A percentile compares a stretch with the other conserved stretches of the same genome.
Evolutionary conservation across 805 yeast genomes (phyloP).

Genomic region (Candida awuae): DNA sequence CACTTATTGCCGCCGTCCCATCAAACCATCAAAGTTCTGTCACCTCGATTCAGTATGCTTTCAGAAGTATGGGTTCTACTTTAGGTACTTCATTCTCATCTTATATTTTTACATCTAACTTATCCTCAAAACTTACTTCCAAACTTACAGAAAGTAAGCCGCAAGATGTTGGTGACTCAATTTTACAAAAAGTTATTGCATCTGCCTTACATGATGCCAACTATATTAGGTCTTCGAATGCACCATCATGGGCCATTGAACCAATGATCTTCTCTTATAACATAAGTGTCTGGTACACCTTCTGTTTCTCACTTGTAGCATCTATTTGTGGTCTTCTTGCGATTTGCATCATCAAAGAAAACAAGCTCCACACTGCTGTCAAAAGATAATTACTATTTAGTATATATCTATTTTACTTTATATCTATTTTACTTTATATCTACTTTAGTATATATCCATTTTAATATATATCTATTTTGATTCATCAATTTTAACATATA

Average conservation of each 20-base stretch:
- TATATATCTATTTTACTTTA: not conserved
- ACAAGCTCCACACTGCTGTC: conserved; percentile 46
- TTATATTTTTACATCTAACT: conserved; percentile 47
- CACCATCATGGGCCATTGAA: conserved; percentile 44
- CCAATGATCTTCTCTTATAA: conserved; percentile 46
- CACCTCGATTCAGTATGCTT: conserved; percentile 58
- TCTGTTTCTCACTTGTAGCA: conserved; percentile 35
- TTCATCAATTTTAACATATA: too few species aligned
- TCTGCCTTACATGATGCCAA: conserved; percentile 51
- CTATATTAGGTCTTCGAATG: conserved; percentile 36
- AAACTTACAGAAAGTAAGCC: conserved; percentile 30
- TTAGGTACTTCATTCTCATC: conserved; percentile 58
- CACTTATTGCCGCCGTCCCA: conserved; percentile 69
- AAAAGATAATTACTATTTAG: conserved; percentile 25
- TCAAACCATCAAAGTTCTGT: conserved; percentile 57
- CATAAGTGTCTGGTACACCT: conserved; percentile 45
- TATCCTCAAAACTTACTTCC: conserved; percentile 25
- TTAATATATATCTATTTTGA: not conserved
- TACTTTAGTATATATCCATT: not conserved
- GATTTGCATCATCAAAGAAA: conserved; percentile 47
- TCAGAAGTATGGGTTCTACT: conserved; percentile 60
- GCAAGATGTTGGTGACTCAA: conserved; percentile 28
- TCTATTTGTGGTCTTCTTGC: conserved; percentile 34
- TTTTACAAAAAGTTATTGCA: conserved; percentile 37
- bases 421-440: not conserved